phyloP scores from a whole-genome alignment of 1,284 basidiomycete species.

The Mixia osmundae region DNA sequence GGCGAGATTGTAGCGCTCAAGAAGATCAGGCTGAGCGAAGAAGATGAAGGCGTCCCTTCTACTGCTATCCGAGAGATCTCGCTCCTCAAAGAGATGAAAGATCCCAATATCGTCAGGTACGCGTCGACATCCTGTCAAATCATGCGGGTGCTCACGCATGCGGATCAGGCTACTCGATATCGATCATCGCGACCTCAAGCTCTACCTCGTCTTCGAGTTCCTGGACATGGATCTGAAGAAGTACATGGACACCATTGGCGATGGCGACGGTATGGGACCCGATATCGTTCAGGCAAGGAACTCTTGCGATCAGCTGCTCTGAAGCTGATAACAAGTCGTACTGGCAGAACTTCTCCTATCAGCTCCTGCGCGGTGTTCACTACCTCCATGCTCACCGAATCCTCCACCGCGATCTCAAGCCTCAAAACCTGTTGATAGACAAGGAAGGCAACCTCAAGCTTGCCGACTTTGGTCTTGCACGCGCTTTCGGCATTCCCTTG shows the following conservation, averaged over 20 bases:
- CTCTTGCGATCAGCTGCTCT: neutral
- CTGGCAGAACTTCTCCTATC: constrained; percentile 18
- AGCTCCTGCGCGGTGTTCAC: constrained; percentile 61
- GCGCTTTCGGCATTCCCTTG: constrained; percentile 93
- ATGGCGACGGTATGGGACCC: constrained; percentile 33
- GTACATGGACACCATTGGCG: constrained; percentile 52
- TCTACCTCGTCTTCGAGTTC: constrained; percentile 94
- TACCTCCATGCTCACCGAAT: constrained; percentile 95
- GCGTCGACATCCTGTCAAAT: constrained; percentile 1
- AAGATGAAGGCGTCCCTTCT: constrained; percentile 91
- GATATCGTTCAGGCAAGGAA: constrained; percentile 32
- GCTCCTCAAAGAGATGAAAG: constrained; percentile 82
- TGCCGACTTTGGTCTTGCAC: constrained; percentile 85
- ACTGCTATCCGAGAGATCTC: constrained; percentile 97
- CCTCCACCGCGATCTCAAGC: constrained; percentile 89
- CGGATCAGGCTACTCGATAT: constrained; percentile 63
- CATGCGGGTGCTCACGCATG: neutral
- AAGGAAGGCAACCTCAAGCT: constrained; percentile 73
- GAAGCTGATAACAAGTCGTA: neutral
- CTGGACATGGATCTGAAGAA: constrained; percentile 82
- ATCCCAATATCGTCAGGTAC: constrained; percentile 78
- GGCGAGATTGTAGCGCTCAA: constrained; percentile 74
- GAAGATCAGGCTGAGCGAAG: constrained; percentile 93
- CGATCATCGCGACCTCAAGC: constrained; percentile 85
- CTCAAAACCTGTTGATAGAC: constrained; percentile 90